Conservation (phyloP, 2,329 filamentous ascomycete genomes). For the Podosphaera aphanis region DNA sequence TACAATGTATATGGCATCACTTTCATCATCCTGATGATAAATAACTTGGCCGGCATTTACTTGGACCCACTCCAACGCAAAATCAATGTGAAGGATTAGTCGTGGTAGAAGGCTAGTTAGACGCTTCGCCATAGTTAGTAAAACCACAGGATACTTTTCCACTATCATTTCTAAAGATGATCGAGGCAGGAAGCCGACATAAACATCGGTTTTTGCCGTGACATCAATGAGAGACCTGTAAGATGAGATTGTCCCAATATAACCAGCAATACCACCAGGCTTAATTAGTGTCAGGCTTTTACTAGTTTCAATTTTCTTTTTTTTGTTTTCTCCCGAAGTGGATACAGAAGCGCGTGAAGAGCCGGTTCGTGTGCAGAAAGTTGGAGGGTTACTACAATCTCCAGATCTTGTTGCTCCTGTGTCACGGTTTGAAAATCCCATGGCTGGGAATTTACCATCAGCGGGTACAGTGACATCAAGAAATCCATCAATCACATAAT, state of each 20-base stretch:
- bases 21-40: slow-evolving; percentile 82
- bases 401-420: slow-evolving; percentile 6
- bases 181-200: slow-evolving; percentile 81
- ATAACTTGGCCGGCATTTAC: slow-evolving; percentile 88
- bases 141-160: slow-evolving; percentile 72
- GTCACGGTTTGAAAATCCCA: slow-evolving; percentile 11
- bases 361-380: slow-evolving; percentile 22
- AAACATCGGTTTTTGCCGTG: slow-evolving; percentile 91
- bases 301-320: slow-evolving; percentile 26
- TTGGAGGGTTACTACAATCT: slow-evolving; percentile 20
- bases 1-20: slow-evolving; percentile 94
- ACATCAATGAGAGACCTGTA: slow-evolving; percentile 94
- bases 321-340: slow-evolving; percentile 15
- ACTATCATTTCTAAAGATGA: slow-evolving; percentile 74
- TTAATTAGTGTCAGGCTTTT: slow-evolving; percentile 76
- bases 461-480: slow-evolving; percentile 74
- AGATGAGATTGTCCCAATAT: slow-evolving; percentile 81
- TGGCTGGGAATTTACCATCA: slow-evolving; percentile 19
- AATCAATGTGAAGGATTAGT: slow-evolving; percentile 87
- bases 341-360: slow-evolving; percentile 16
- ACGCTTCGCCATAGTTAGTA: slow-evolving; percentile 89
- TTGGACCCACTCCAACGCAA: slow-evolving; percentile 94
- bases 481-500: slow-evolving; percentile 95
- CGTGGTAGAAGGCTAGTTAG: slow-evolving; percentile 73
- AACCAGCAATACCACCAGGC: slow-evolving; percentile 80